phyloP scores from a whole-genome alignment of 2,329 filamentous ascomycete genomes.

The Ophiostoma sp. region DNA sequence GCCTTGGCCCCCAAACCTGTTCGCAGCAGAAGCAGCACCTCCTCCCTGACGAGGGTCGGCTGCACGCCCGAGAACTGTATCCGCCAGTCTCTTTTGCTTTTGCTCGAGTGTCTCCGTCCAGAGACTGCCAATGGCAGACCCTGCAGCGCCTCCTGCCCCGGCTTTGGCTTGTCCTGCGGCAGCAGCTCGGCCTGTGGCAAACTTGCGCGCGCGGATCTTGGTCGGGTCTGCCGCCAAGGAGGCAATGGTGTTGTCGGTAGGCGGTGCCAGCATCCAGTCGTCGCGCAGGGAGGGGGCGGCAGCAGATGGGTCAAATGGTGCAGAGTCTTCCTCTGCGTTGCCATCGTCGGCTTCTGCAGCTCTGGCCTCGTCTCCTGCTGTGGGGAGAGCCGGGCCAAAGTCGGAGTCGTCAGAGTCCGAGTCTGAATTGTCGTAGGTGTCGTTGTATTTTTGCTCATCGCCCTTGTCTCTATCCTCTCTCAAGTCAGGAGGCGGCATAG shows the following conservation, averaged over 20 bases:
- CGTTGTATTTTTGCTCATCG: neutral
- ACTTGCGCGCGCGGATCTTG: slow-evolving; percentile 74
- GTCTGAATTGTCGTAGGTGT: slow-evolving; percentile 33
- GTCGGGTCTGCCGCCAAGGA: slow-evolving; percentile 70
- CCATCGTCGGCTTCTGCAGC: slow-evolving; percentile 26
- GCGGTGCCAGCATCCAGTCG: slow-evolving; percentile 77
- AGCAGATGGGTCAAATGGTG: slow-evolving; percentile 39
- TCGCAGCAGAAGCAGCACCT: slow-evolving; percentile 39
- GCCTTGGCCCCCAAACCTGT: neutral
- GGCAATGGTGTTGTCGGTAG: slow-evolving; percentile 48
- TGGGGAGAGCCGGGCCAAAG: slow-evolving; percentile 57
- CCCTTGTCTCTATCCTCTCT: neutral
- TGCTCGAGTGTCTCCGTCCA: slow-evolving; percentile 93
- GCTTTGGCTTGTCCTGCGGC: slow-evolving; percentile 28
- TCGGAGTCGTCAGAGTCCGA: slow-evolving; percentile 45
- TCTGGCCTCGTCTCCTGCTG: slow-evolving; percentile 31
- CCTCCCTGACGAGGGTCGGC: slow-evolving; percentile 39
- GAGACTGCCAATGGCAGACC: slow-evolving; percentile 55
- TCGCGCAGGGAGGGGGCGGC: slow-evolving; percentile 60
- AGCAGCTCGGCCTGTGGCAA: slow-evolving; percentile 59
- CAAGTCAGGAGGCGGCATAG: slow-evolving; percentile 24
- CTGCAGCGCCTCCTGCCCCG: slow-evolving; percentile 33
- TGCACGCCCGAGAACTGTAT: slow-evolving; percentile 73
- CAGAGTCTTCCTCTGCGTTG: slow-evolving; percentile 35
- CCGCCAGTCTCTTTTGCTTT: slow-evolving; percentile 72